Percentiles rank a stretch among this genome's conserved stretches.
Evolutionary conservation across 164 flowering plant species (phyloP).

Genomic region (Nymphaea colorata): DNA sequence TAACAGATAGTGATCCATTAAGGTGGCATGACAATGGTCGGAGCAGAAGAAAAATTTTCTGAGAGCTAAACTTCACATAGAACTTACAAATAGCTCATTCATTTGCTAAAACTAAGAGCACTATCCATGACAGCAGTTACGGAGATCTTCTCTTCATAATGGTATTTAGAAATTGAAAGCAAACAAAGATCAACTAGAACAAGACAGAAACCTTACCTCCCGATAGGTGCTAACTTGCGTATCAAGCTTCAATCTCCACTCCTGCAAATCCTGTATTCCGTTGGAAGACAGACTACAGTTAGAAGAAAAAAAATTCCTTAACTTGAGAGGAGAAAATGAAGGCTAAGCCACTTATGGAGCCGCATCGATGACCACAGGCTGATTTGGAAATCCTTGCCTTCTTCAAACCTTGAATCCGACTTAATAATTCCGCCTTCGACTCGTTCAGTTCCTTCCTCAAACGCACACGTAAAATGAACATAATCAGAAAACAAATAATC

Average conservation of each 20-base stretch:
- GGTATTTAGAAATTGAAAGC: no score
- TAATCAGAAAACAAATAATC: neutral
- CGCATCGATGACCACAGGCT: no score
- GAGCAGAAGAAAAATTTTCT: no score
- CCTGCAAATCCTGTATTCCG: slow-evolving; percentile 58
- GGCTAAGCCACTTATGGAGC: neutral
- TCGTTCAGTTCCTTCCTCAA: neutral
- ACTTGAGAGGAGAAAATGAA: neutral
- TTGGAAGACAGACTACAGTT: neutral
- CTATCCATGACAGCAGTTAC: no score
- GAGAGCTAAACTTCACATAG: no score
- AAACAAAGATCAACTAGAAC: no score
- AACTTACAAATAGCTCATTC: no score
- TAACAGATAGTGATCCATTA: no score
- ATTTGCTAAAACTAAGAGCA: no score
- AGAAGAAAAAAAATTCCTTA: neutral
- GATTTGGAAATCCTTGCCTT: neutral
- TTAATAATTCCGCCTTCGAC: neutral
- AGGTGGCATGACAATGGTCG: no score
- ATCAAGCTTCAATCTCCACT: slow-evolving; percentile 80
- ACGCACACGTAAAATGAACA: neutral
- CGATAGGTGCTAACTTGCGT: slow-evolving; percentile 71
- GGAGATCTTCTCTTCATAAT: no score
- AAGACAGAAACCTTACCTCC: slow-evolving; percentile 36
- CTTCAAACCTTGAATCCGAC: slow-evolving; percentile 2